Evolutionary conservation across 495 filamentous ascomycete genomes (phyloP), one percentile per base, ranked within the genome.

Genomic region (Neurospora sp.): DNA sequence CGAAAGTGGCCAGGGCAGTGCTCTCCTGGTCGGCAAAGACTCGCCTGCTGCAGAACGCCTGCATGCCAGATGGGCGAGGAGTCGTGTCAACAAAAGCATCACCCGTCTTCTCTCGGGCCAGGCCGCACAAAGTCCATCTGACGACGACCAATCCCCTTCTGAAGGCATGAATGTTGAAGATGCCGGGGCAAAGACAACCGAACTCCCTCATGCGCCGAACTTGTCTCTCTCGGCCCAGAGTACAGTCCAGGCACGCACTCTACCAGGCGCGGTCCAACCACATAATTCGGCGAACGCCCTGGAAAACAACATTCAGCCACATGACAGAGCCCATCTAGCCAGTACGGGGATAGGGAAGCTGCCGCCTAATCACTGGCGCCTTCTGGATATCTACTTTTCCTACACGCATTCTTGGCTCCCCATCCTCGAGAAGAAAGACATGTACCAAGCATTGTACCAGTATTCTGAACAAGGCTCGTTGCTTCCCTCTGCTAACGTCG

Each of bases 321-420:
- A 66, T 35, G 48, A 31, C 12, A 16, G 48, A 61, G 3, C 22
- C 22, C 22, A 31, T 7, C 48, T 8, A 31, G 5, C 22, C 5
- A 35, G 53, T 66, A 37, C 27, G 3, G 53, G 53, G 27, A 35
- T 66, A 66, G 27, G 27, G 8, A 82, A 82, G 70, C 82, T 91
- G 3, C 91, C 91, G 14, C 78, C 85, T 27, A 87, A 91, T 70
- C 85, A 89, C 7, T 91, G 90, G 76, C 86, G 87, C 39, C 80
- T 93, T 3, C 81, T 94, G 31, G 90, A 94, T 76, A 84, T 90
- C 8, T 93, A 92, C 76, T 93, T 93, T 76, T 88, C 91, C 4
- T 87, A 89, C 70, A 93, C 91, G 3, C 89, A 92, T 77, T 85
- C 85, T 12, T 94, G 91, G 91, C 85, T 93, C 20, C 91, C 91